Evolutionary conservation across 805 yeast genomes (phyloP).

Genomic region (Yarrowia sp.): DNA sequence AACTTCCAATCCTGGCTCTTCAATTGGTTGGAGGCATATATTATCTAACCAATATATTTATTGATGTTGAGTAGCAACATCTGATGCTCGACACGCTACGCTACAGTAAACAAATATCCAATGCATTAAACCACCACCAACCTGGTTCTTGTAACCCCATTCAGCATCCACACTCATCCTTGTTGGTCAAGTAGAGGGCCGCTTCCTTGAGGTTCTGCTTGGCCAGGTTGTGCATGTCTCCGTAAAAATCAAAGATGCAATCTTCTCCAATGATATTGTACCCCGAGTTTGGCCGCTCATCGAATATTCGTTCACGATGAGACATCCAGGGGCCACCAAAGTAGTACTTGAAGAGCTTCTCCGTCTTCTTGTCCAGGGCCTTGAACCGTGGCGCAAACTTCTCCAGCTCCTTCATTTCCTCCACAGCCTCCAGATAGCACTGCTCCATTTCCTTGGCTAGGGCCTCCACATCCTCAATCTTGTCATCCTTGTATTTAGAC

Average conservation of each 20-base stretch:
- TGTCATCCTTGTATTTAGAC: neutral
- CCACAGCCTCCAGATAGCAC: neutral
- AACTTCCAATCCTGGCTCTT: slow-evolving; percentile 10
- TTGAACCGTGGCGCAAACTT: neutral
- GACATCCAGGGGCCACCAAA: slow-evolving; percentile 5
- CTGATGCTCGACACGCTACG: too few relatives aligned
- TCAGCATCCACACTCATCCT: neutral
- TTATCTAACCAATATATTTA: slow-evolving; percentile 11
- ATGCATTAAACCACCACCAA: too few relatives aligned
- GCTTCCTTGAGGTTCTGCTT: slow-evolving; percentile 1
- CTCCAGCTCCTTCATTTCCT: slow-evolving; percentile 5
- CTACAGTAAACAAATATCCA: too few relatives aligned
- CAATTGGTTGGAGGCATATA: slow-evolving; percentile 21
- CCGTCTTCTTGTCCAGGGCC: neutral
- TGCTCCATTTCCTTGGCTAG: slow-evolving; percentile 4
- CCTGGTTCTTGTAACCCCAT: too few relatives aligned
- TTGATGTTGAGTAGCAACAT: too few relatives aligned
- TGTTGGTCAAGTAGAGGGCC: neutral
- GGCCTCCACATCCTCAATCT: neutral
- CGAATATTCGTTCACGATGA: neutral
- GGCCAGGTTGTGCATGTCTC: neutral
- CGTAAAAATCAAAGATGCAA: neutral
- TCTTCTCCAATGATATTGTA: neutral
- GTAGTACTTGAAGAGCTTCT: slow-evolving; percentile 15
- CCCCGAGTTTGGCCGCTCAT: neutral